phyloP scores from a whole-genome alignment of 768 basidiomycete species.

The Porpolomopsis calyptriformis region DNA sequence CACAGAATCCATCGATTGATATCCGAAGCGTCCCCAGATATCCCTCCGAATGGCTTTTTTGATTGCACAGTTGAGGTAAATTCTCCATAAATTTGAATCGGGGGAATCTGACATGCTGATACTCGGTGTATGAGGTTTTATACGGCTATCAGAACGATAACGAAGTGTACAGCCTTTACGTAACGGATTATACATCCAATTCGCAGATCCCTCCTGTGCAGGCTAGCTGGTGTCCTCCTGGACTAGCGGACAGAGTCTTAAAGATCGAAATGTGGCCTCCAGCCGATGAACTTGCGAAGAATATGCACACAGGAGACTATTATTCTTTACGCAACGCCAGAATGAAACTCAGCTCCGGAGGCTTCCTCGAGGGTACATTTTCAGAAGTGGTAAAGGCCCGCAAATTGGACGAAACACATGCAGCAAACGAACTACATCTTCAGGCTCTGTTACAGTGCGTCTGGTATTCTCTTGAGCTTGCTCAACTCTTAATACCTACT shows the following conservation, averaged over 20 bases:
- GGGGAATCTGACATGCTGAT: neutral
- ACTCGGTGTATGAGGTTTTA: conserved; percentile 32
- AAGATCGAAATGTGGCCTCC: conserved; percentile 51
- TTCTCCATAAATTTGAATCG: neutral
- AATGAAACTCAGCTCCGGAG: conserved; percentile 27
- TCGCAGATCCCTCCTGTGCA: conserved; percentile 21
- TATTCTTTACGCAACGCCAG: conserved; percentile 46
- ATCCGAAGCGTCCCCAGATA: conserved; percentile 37
- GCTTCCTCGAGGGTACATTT: conserved; percentile 46
- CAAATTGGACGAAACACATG: conserved; percentile 31
- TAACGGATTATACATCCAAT: conserved; percentile 57
- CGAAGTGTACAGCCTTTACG: conserved; percentile 38
- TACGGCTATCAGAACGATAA: conserved; percentile 30
- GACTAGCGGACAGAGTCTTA: conserved; percentile 35
- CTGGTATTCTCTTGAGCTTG: neutral
- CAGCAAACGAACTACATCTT: conserved; percentile 28
- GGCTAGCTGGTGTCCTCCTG: conserved; percentile 37
- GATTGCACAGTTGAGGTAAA: conserved; percentile 54
- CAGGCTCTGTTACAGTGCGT: conserved; percentile 43
- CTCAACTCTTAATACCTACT: neutral
- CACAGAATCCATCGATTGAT: conserved; percentile 37
- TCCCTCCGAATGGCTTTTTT: conserved; percentile 41
- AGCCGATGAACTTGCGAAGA: conserved; percentile 30
- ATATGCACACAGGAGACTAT: conserved; percentile 39
- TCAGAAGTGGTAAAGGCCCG: conserved; percentile 31